A percentile compares a stretch with the other conserved stretches of the same genome.
These are phyloP conservation scores for Pittosporum tobira DNA, from an alignment of 129 eudicot species.

Conservation along the genomic window DNA sequence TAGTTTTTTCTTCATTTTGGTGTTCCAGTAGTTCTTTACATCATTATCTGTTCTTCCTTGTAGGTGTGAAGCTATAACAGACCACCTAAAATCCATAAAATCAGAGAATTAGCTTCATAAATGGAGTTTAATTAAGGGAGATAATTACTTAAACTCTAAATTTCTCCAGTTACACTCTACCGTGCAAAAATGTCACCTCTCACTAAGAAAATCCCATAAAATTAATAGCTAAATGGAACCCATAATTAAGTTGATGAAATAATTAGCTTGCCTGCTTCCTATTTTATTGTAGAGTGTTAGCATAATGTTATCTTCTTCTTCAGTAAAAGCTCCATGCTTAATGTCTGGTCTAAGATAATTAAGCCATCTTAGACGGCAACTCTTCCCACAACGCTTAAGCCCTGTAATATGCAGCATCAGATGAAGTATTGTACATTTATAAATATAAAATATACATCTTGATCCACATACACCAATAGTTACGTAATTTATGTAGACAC, in stretches of 20 bases:
- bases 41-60: conserved; percentile 79
- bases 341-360: conserved; percentile 70
- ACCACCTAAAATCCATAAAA: conserved; percentile 35
- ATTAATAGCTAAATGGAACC: background rate
- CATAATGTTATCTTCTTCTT: conserved; percentile 60
- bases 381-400: conserved; percentile 71
- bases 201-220: background rate
- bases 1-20: conserved; percentile 62
- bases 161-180: background rate
- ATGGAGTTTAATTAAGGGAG: background rate
- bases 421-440: too few relatives aligned
- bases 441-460: too few relatives aligned
- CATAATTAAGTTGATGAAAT: background rate
- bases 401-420: conserved; percentile 37
- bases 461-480: too few relatives aligned
- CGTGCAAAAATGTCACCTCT: too few relatives aligned
- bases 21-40: conserved; percentile 78
- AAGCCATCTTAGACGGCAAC: conserved; percentile 68
- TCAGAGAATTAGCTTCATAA: background rate
- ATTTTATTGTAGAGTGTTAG: conserved; percentile 36
- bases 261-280: conserved; percentile 51
- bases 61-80: conserved; percentile 66
- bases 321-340: conserved; percentile 64
- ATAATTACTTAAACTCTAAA: background rate
- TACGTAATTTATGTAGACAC: too few relatives aligned